Conservation (phyloP, 169 alveolate species). For the Plasmodium falciparum region DNA sequence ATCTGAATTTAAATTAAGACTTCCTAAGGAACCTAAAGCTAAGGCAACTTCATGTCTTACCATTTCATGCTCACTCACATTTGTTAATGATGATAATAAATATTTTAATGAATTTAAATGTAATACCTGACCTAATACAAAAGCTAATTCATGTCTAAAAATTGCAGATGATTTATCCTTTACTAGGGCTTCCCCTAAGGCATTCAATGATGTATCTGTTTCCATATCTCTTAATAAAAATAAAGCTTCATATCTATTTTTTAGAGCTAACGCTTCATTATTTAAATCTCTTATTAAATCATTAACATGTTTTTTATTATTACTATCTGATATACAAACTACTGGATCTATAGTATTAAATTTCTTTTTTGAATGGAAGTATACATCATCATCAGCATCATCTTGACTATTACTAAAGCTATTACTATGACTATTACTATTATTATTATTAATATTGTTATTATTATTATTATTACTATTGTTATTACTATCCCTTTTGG, state of each 20-base stretch:
- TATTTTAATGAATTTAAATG: conserved; percentile 80
- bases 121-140: conserved; percentile 93
- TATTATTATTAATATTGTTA: no score
- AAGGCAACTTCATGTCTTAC: conserved; percentile 95
- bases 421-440: conserved; percentile 14
- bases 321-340: conserved; percentile 31
- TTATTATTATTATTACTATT: conserved; percentile 7
- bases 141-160: conserved; percentile 94
- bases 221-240: conserved; percentile 74
- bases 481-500: not conserved
- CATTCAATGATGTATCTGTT: conserved; percentile 57
- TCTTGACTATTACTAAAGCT: conserved; percentile 9
- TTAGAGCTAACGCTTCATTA: conserved; percentile 46
- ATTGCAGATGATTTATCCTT: conserved; percentile 89
- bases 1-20: conserved; percentile 79
- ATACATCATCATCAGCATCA: not conserved
- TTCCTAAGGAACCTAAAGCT: conserved; percentile 92
- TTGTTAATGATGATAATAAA: conserved; percentile 83
- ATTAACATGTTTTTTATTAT: conserved; percentile 21
- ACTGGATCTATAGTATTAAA: conserved; percentile 76
- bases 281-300: conserved; percentile 66
- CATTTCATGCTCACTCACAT: conserved; percentile 89
- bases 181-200: conserved; percentile 87
- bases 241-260: conserved; percentile 73
- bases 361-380: conserved; percentile 34